Percentiles rank a stretch among this genome's conserved stretches.
These are phyloP conservation scores for Haematococcus sp. DNA, from an alignment of 139 green algal genomes.

Conservation along the genomic window DNA sequence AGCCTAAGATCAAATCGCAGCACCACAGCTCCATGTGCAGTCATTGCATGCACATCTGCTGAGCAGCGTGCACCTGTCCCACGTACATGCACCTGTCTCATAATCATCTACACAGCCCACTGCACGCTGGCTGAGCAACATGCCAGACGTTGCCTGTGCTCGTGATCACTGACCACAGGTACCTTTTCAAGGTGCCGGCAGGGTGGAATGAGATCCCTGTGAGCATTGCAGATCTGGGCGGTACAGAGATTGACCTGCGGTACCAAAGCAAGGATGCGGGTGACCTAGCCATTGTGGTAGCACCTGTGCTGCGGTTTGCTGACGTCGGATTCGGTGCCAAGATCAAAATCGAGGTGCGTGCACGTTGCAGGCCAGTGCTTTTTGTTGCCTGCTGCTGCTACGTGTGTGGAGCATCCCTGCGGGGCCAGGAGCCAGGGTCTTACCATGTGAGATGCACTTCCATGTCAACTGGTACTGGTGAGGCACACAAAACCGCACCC, in stretches of 20 bases:
- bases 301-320: slow-evolving; percentile 78
- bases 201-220: slow-evolving; percentile 88
- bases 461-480: no score
- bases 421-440: no score
- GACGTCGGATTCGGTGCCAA: slow-evolving; percentile 67
- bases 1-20: no score
- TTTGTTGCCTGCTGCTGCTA: slow-evolving; percentile 70
- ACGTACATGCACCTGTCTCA: no score
- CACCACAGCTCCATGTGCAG: no score
- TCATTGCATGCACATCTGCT: no score
- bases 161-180: slow-evolving; percentile 53
- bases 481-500: no score
- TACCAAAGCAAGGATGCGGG: slow-evolving; percentile 73
- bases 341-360: slow-evolving; percentile 10
- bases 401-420: slow-evolving; percentile 60
- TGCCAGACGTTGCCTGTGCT: no score
- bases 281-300: slow-evolving; percentile 80
- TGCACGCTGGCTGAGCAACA: no score
- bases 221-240: slow-evolving; percentile 94
- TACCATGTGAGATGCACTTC: no score
- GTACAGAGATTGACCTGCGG: slow-evolving; percentile 91
- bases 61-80: no score
- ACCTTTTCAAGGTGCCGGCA: slow-evolving; percentile 74
- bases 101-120: not conserved
- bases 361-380: no score